Evolutionary conservation across 2,329 filamentous ascomycete genomes (phyloP), one percentile per base, ranked within the genome.

Genomic region (Bisporella sp.): DNA sequence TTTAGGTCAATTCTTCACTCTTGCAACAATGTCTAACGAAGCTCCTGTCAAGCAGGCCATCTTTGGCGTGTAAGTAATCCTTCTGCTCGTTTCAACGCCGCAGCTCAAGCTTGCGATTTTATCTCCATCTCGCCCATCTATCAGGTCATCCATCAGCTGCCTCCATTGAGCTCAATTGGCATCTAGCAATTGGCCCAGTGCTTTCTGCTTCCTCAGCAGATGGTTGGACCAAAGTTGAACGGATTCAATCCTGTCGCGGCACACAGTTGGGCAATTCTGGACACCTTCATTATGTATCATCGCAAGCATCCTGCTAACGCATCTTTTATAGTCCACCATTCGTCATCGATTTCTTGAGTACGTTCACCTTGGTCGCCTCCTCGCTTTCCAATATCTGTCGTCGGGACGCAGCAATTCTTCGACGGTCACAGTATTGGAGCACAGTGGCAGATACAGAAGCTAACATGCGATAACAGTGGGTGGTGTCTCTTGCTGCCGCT

Each of bases 311-410:
- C 21, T 21, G 21, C 21, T 21, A 21, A 21, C 21, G 21, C 21
- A 21, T 21, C 21, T 21, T 21, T 21, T 48, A 55, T 59, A 68
- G 95, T 85, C 88, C 63, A 52, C 63, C 89, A 73, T 97, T 97
- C 82, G 70, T 96, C 72, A 89, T 95, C 71, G 92, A 97, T 81
- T 97, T 97, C 84, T 73, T 97, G 84, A 97, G 90, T 95, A 95
- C 70, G 91, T 93, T 57, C 53, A 56, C 50, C 56, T 59, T 52
- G 33, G 45, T 31, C 31, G 49, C 41, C 31, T 31, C 42, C 46
- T 48, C 52, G 21, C 21, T 21, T 21, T 21, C 44, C 48, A 31
- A 52, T 47, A 30, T 31, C 49, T 48, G 21, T 21, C 21, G 21
- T 21, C 21, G 3, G 21, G 21, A 21, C 21, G 21, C 21, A 21